Base-by-base conservation (phyloP, 176 grass and related monocot genomes). In the Oryza meyeriana region DNA sequence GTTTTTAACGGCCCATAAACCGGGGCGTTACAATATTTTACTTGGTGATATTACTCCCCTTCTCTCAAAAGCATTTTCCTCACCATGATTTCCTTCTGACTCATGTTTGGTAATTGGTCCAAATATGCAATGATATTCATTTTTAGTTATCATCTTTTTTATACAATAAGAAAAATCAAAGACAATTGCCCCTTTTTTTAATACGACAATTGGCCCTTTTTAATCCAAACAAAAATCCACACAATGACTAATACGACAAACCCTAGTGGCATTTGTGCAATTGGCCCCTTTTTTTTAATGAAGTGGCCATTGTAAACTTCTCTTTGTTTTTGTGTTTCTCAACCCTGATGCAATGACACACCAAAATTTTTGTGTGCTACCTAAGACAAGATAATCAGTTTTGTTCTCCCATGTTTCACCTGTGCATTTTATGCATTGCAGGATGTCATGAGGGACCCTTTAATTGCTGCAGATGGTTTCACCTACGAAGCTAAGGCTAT, bases 401-500 rank as follows among this genome's bases (percentile, higher is more conserved):
- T 44, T 55, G 18, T 50, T 64, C 30, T 28, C 69, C 36, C 63
- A 86, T 18, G 69, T 70, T 79, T 66, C 36, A 67, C 48, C 18
- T 50, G 57, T 55, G 41, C 24, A 38, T 81, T 48, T 58, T 72
- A 20, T 82, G 32, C 14, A 35, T 76, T 86, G 79, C 88, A 94
- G 91, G 85, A 88, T 85, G 28, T 94, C n/a, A 90, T 94, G 88
- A 80, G 72, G 76, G 91, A 94, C 59, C 91, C 88, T 74, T 80
- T 90, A 30, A 80, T 90, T 33, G 88, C 85, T 36, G 91, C 88
- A 36, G 88, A 90, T 84, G 91, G 91, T 63, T 90, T 94, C 82
- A 88, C 88, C 35, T 94, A 90, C 26, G 91, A 94, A 81, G 91
- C 88, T 0, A 76, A 86, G n/a, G 88, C 91, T 68, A 94, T 94